Evolutionary conservation across 2,329 filamentous ascomycete genomes (phyloP).

Genomic region (Hypoxylon sp.): DNA sequence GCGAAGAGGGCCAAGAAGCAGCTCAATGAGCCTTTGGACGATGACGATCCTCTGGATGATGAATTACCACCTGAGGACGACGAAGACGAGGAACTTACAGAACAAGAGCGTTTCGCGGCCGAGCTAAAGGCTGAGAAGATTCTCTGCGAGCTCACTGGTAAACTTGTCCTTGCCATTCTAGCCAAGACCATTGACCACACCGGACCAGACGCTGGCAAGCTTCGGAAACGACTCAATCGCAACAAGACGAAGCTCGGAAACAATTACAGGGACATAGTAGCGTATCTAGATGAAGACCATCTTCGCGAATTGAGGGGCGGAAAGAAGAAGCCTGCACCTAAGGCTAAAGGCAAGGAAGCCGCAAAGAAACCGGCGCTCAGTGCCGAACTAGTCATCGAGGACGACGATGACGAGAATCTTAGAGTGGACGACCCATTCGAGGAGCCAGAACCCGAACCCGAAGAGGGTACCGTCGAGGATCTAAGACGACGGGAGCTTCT

Average conservation of each 20-base stretch:
- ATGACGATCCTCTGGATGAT: slow-evolving; percentile 80
- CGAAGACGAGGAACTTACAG: slow-evolving; percentile 67
- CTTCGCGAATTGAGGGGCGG: slow-evolving; percentile 62
- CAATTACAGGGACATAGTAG: slow-evolving; percentile 88
- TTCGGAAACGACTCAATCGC: slow-evolving; percentile 79
- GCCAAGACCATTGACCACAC: slow-evolving; percentile 80
- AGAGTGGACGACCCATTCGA: slow-evolving; percentile 61
- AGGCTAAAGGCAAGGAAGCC: slow-evolving; percentile 61
- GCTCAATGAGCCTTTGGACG: slow-evolving; percentile 76
- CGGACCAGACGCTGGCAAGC: slow-evolving; percentile 71
- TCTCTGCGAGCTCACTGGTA: slow-evolving; percentile 87
- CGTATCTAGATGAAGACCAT: slow-evolving; percentile 81
- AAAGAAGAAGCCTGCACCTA: slow-evolving; percentile 61
- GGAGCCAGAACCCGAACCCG: slow-evolving; percentile 62
- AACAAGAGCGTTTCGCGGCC: slow-evolving; percentile 72
- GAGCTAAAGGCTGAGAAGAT: slow-evolving; percentile 85
- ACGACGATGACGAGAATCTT: slow-evolving; percentile 60
- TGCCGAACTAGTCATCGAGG: slow-evolving; percentile 63
- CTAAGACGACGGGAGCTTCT: slow-evolving; percentile 68
- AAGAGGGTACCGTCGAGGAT: slow-evolving; percentile 73
- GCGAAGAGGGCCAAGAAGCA: slow-evolving; percentile 77
- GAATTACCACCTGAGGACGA: slow-evolving; percentile 74
- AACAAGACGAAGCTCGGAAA: slow-evolving; percentile 86
- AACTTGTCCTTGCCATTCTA: slow-evolving; percentile 84
- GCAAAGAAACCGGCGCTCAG: slow-evolving; percentile 59